Evolutionary conservation across 192 early-diverging fungal genomes (phyloP).

Genomic region (Dispira simplex): DNA sequence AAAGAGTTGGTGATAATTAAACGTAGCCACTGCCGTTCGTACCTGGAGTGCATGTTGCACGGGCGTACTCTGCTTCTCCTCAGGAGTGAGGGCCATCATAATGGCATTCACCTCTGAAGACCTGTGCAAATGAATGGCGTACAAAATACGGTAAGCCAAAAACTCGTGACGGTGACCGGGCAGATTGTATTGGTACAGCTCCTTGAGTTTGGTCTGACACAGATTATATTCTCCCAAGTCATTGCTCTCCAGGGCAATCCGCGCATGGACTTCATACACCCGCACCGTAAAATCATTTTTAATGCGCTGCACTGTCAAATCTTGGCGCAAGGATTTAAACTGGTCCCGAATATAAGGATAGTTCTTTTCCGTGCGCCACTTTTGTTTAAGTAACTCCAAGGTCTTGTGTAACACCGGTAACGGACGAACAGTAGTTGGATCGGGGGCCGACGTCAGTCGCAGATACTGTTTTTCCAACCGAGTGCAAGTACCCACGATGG

Average conservation of each 20-base stretch:
- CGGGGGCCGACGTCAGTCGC: constrained; percentile 79
- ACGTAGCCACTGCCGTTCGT: constrained; percentile 56
- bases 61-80: constrained; percentile 39
- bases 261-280: constrained; percentile 89
- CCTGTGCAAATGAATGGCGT: constrained; percentile 77
- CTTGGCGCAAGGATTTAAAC: constrained; percentile 91
- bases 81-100: constrained; percentile 49
- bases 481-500: constrained; percentile 78
- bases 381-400: constrained; percentile 53
- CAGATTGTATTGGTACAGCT: constrained; percentile 59
- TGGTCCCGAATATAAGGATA: constrained; percentile 97
- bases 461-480: constrained; percentile 86
- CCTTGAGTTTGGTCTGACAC: constrained; percentile 87
- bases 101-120: constrained; percentile 72
- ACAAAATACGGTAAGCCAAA: constrained; percentile 84
- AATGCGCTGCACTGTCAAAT: constrained; percentile 91
- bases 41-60: constrained; percentile 77
- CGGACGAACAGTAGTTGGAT: constrained; percentile 89
- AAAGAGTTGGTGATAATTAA: constrained; percentile 83
- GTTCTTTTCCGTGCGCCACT: constrained; percentile 74
- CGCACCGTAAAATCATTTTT: constrained; percentile 84
- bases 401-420: constrained; percentile 58
- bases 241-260: constrained; percentile 91
- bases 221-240: constrained; percentile 98
- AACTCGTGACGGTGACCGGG: constrained; percentile 77